Evolutionary conservation across 2,329 filamentous ascomycete species (phyloP).

Genomic region (Penicillium sp.): DNA sequence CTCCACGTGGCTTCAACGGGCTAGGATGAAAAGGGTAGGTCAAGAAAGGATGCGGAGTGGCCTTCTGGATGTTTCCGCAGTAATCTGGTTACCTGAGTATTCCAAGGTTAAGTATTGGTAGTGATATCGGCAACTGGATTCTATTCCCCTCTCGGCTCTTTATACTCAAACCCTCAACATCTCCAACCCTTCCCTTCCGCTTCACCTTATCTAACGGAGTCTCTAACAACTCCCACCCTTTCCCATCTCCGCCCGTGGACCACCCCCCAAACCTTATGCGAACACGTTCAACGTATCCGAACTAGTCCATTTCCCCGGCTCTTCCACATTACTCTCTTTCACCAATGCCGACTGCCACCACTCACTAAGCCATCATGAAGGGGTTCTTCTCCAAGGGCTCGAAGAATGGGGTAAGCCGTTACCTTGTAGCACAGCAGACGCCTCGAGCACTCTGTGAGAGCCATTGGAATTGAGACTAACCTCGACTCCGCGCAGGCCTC

Average conservation of each 20-base stretch:
- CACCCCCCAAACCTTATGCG: slow-evolving; percentile 18
- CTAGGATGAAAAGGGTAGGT: slow-evolving; percentile 11
- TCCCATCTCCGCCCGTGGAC: slow-evolving; percentile 15
- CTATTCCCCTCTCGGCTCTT: not conserved
- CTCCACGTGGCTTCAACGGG: slow-evolving; percentile 25
- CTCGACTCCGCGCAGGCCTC: slow-evolving; percentile 42
- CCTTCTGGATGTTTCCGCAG: slow-evolving; percentile 14
- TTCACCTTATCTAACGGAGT: slow-evolving; percentile 8
- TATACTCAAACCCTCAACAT: not conserved
- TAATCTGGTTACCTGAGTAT: not conserved
- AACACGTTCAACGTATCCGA: slow-evolving; percentile 1
- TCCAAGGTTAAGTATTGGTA: no score
- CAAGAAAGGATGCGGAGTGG: slow-evolving; percentile 2
- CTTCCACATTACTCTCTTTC: not conserved
- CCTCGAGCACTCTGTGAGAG: slow-evolving; percentile 13
- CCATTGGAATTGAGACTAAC: slow-evolving; percentile 22
- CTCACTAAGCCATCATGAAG: slow-evolving; percentile 36
- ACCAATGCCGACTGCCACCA: slow-evolving; percentile 31
- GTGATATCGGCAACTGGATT: not conserved
- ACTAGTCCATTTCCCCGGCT: slow-evolving; percentile 1
- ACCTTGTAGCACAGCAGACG: slow-evolving; percentile 20
- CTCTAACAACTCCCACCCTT: not conserved
- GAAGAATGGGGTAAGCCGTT: slow-evolving; percentile 38
- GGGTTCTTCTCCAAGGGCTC: slow-evolving; percentile 44
- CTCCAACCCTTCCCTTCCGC: not conserved